Evolutionary conservation across 306 rosid species (phyloP), one percentile per base, ranked within the genome.

Genomic region (Castanea sativa): DNA sequence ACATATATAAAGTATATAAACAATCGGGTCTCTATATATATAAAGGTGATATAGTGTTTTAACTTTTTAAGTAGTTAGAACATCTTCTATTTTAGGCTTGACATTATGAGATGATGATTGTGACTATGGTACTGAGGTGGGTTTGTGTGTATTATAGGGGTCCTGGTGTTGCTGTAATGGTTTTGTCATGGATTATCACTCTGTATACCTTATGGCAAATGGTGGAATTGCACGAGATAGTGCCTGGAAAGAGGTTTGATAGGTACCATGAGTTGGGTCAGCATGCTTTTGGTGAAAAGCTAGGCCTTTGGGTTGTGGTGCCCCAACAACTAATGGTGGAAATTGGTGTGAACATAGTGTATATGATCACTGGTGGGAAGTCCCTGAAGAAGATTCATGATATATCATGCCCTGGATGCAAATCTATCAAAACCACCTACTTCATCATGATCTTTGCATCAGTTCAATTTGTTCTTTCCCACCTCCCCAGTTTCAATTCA

Each of bases 241-340:
- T 80, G 10, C 87, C 87, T 0, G 87, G 87, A 20, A 83, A 71
- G 77, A 71, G 89, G 73, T 86, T 83, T 38, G 89, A 86, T 13
- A 67, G 89, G 70, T 86, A 86, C 83, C 89, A 86, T 55, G 89
- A 86, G 45, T 49, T 86, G 21, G 85, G 89, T 1, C 87, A 86
- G 33, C 81, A 86, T 11, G 83, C 83, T 55, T 80, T 86, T 12
- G 85, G 89, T 0, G 79, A 80, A 77, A 83, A 65, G 75, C 79
- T 78, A 4, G 89, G 89, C 8, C 81, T 83, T 30, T 83, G 79
- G 79, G 9, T 86, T 12, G 87, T 86, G 73, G 89, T 83, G 18
- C 87, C 89, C 1, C 89, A 86, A 33, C 89, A 86, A 52, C 78
- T 86, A 0, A 63, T 75, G 81, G 89, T 83, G 5, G 81, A 86